A percentile compares a stretch with the other conserved stretches of the same genome.
These are phyloP conservation scores for Golubevia sp. DNA, from an alignment of 1,284 basidiomycete species.

Conservation along the genomic window DNA sequence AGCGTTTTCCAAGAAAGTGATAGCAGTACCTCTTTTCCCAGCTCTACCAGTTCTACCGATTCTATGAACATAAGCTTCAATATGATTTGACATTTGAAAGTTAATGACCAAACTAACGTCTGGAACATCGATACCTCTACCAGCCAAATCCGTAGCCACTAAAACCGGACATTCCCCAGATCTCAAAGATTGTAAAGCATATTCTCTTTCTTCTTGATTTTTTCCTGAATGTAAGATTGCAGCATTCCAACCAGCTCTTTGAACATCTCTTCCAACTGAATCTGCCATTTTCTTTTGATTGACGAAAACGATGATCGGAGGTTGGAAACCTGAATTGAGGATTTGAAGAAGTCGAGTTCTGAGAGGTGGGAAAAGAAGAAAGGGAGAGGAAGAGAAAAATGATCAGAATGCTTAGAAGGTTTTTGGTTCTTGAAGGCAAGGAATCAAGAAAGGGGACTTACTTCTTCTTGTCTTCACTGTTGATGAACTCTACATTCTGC, in stretches of 20 bases:
- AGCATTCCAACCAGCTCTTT: conserved; percentile 81
- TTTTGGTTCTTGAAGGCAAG: neutral
- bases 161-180: conserved; percentile 80
- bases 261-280: conserved; percentile 88
- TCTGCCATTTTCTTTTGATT: conserved; percentile 99
- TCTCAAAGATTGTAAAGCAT: conserved; percentile 81
- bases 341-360: conserved; percentile 85
- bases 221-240: conserved; percentile 95
- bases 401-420: neutral
- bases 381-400: neutral
- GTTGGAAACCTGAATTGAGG: conserved; percentile 78
- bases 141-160: conserved; percentile 95
- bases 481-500: conserved; percentile 91
- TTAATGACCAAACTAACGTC: conserved; percentile 96
- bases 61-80: conserved; percentile 95
- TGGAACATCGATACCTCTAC: conserved; percentile 96
- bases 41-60: conserved; percentile 97
- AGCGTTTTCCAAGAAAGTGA: conserved; percentile 93
- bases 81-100: conserved; percentile 93
- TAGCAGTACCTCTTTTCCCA: conserved; percentile 86
- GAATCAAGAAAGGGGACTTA: conserved; percentile 62
- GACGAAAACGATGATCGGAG: conserved; percentile 98
- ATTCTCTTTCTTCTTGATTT: conserved; percentile 94
- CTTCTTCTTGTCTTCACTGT: conserved; percentile 93
- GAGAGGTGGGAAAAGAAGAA: conserved; percentile 5